Conservation (phyloP, 1,284 basidiomycete genomes). For the Cutaneotrichosporon sp. region DNA sequence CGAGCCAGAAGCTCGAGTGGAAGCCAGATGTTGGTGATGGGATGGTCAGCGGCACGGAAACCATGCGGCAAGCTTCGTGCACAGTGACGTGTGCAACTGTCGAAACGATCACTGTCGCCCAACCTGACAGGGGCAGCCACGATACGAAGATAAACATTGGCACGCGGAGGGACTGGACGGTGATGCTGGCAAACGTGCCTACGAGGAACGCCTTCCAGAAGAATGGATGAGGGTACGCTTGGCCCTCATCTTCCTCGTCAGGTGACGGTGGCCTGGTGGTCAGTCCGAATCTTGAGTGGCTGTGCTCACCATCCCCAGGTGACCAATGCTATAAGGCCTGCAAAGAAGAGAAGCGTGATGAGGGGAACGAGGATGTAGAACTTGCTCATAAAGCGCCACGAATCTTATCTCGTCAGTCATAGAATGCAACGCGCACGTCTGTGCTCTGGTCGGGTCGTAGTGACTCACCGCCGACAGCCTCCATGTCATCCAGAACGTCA, state of each 20-base stretch:
- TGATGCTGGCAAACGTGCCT: conserved; percentile 43
- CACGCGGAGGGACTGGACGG: conserved; percentile 41
- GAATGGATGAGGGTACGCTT: conserved; percentile 45
- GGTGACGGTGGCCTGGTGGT: conserved; percentile 46
- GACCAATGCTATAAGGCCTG: conserved; percentile 34
- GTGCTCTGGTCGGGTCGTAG: too few relatives aligned
- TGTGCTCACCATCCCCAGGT: conserved; percentile 47
- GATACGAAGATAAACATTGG: conserved; percentile 37
- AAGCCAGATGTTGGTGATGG: conserved; percentile 43
- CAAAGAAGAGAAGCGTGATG: conserved; percentile 35
- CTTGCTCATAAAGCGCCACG: conserved; percentile 41
- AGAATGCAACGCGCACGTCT: neutral
- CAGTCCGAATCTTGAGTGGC: too few relatives aligned
- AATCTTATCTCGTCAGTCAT: conserved; percentile 22
- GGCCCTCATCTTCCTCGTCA: conserved; percentile 36
- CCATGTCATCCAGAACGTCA: conserved; percentile 3
- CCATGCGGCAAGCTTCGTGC: conserved; percentile 43
- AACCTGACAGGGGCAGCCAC: conserved; percentile 22
- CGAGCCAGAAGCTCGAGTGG: conserved; percentile 46
- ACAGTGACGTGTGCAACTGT: conserved; percentile 35
- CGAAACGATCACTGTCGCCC: conserved; percentile 4
- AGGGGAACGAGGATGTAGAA: conserved; percentile 43
- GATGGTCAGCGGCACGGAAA: conserved; percentile 36
- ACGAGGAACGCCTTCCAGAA: conserved; percentile 41
- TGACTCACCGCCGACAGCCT: neutral